phyloP scores from a whole-genome alignment of 768 basidiomycete genomes.

The Mycena alexandri region DNA sequence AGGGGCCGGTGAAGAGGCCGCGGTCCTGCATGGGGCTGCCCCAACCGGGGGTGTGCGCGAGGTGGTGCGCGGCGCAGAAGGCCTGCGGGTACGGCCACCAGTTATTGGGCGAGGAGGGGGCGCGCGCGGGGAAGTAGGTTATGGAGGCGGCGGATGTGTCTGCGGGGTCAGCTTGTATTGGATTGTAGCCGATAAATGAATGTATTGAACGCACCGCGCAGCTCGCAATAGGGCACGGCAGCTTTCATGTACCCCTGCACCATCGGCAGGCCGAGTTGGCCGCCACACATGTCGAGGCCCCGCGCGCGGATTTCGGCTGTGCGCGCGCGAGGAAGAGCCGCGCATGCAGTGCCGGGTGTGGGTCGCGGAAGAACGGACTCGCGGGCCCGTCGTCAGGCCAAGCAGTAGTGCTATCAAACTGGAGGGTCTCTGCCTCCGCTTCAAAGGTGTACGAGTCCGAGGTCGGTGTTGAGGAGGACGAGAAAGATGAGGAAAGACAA shows the following conservation, averaged over 20 bases:
- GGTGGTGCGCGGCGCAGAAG: constrained; percentile 26
- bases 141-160: neutral
- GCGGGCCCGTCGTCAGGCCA: neutral
- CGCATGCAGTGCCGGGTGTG: constrained; percentile 37
- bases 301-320: constrained; percentile 31
- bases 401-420: neutral
- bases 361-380: constrained; percentile 36
- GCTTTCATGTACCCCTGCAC: constrained; percentile 30
- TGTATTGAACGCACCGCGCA: neutral
- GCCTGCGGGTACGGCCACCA: constrained; percentile 40
- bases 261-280: constrained; percentile 28
- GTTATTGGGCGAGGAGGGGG: constrained; percentile 21
- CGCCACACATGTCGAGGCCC: constrained; percentile 29
- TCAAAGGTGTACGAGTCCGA: neutral
- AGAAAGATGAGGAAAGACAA: constrained; percentile 18
- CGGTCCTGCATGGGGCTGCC: constrained; percentile 11
- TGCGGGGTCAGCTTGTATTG: too few species aligned
- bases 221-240: constrained; percentile 23
- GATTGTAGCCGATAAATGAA: too few species aligned
- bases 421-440: neutral
- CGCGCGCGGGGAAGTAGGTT: constrained; percentile 35
- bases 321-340: constrained; percentile 38
- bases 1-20: constrained; percentile 24
- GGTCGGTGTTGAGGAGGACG: constrained; percentile 6
- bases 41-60: constrained; percentile 33